These are phyloP conservation scores for Sporisorium exsertum DNA, from an alignment of 1,284 basidiomycete species.

Conservation along the genomic window DNA sequence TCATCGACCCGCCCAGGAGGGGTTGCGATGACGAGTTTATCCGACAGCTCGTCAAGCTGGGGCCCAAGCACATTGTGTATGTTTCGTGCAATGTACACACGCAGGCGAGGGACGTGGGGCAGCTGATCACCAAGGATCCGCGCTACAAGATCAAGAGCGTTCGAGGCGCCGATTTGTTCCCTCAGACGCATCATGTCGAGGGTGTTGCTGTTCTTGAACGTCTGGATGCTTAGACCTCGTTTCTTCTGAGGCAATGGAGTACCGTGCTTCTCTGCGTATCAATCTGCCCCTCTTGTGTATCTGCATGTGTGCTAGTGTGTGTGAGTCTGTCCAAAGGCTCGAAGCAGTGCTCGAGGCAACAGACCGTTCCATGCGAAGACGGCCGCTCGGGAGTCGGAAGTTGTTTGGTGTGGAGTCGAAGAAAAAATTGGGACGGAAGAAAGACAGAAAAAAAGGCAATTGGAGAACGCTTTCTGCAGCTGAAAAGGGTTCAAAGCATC, in stretches of 20 bases:
- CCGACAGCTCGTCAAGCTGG: conserved; percentile 63
- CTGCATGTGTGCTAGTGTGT: neutral
- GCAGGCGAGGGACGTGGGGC: conserved; percentile 71
- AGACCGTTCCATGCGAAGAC: neutral
- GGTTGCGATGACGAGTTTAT: conserved; percentile 65
- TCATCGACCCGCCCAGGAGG: conserved; percentile 63
- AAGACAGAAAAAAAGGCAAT: conserved; percentile 5
- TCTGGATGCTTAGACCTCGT: conserved; percentile 4
- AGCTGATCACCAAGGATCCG: conserved; percentile 48
- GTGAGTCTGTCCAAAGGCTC: neutral
- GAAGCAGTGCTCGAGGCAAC: neutral
- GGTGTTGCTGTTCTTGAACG: conserved; percentile 63
- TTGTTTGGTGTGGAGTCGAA: conserved; percentile 9
- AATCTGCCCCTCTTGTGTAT: neutral
- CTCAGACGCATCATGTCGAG: conserved; percentile 68
- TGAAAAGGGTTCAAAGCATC: neutral
- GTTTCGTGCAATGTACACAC: conserved; percentile 81
- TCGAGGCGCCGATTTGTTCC: conserved; percentile 67
- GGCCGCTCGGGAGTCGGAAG: conserved; percentile 16
- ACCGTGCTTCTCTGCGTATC: too few relatives aligned
- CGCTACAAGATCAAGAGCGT: conserved; percentile 63
- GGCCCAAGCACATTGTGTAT: conserved; percentile 64
- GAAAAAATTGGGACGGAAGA: conserved; percentile 10
- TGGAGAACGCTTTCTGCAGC: neutral
- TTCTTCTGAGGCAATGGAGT: neutral